Conservation (phyloP, 2,329 filamentous ascomycete species). For the Rasamsonia emersonii region DNA sequence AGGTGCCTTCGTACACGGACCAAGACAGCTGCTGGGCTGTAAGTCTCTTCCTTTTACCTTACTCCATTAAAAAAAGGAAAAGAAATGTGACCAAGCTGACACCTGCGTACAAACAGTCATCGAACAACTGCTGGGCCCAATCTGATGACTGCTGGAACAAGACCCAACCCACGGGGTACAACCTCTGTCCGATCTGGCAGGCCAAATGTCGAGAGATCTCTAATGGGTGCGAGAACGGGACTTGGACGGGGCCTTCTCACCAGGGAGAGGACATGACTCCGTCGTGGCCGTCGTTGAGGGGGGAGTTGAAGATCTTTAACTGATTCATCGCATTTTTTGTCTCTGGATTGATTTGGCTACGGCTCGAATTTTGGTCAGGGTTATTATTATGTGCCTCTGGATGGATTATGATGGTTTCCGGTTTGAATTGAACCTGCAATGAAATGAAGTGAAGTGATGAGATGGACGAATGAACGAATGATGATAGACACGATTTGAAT, state of each 20-base stretch:
- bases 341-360: too few relatives aligned
- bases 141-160: constrained; percentile 49
- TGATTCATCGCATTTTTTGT: too few relatives aligned
- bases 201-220: constrained; percentile 48
- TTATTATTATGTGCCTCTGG: too few relatives aligned
- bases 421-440: too few relatives aligned
- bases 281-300: constrained; percentile 3
- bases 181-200: constrained; percentile 55
- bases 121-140: constrained; percentile 52
- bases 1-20: constrained; percentile 49
- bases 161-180: constrained; percentile 51
- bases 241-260: constrained; percentile 38
- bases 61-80: not conserved
- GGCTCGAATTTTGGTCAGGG: too few relatives aligned
- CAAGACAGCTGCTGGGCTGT: constrained; percentile 53
- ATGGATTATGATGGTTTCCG: too few relatives aligned
- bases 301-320: constrained; percentile 2
- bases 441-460: too few relatives aligned
- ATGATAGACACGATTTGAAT: too few relatives aligned
- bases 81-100: not conserved
- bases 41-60: constrained; percentile 12
- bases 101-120: too few relatives aligned
- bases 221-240: constrained; percentile 30
- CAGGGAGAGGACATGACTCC: constrained; percentile 32
- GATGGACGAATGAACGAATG: too few relatives aligned